Evolutionary conservation across 495 filamentous ascomycete species (phyloP).

Genomic region (Neurospora sublineolata): DNA sequence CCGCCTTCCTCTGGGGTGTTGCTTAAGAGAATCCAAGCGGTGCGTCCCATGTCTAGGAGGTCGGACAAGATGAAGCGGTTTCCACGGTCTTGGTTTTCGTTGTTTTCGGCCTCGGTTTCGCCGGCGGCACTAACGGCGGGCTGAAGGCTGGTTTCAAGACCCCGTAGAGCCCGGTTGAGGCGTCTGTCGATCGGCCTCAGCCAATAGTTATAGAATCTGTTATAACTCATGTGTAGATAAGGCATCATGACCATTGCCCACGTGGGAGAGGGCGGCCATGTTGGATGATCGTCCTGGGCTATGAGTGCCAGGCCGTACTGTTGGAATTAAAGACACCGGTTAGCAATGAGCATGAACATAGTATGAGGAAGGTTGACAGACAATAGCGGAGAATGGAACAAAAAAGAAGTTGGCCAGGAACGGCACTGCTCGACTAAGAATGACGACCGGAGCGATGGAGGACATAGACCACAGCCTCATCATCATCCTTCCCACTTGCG

Average conservation of each 20-base stretch:
- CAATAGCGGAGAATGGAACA: conserved; percentile 24
- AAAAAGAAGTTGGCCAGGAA: conserved; percentile 17
- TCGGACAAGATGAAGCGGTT: not conserved
- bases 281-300: conserved; percentile 13
- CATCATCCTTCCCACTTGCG: not conserved
- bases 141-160: not conserved
- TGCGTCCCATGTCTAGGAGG: conserved; percentile 7
- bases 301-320: conserved; percentile 15
- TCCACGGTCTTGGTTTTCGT: conserved; percentile 5
- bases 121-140: not conserved
- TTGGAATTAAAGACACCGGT: not conserved
- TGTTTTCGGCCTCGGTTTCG: not conserved
- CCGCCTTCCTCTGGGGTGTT: conserved; percentile 16
- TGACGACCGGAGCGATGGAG: conserved; percentile 27
- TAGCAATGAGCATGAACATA: no score
- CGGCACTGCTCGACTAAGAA: conserved; percentile 24
- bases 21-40: not conserved
- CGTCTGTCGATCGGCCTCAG: conserved; percentile 51
- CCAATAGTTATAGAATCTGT: conserved; percentile 50
- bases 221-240: conserved; percentile 55
- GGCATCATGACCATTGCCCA: conserved; percentile 60
- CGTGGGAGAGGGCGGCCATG: conserved; percentile 67
- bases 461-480: conserved; percentile 16
- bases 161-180: conserved; percentile 36
- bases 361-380: conserved; percentile 9